These are phyloP conservation scores for Tolypocladium cylindrosporum DNA, from an alignment of 2,329 filamentous ascomycete species.

Conservation along the genomic window DNA sequence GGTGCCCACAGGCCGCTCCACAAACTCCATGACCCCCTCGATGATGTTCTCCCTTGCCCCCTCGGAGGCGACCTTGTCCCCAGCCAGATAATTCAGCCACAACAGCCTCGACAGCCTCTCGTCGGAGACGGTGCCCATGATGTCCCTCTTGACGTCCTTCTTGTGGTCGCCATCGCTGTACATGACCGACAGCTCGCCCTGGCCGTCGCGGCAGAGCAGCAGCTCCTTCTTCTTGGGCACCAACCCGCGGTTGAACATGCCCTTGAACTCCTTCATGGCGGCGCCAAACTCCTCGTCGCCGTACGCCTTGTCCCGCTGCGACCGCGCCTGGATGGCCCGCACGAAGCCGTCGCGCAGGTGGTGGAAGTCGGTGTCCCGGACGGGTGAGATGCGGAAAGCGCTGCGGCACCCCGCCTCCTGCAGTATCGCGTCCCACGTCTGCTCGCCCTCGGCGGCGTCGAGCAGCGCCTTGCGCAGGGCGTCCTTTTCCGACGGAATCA, in stretches of 20 bases:
- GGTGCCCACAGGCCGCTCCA: conserved; percentile 78
- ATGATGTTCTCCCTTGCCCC: conserved; percentile 71
- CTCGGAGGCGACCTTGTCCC: conserved; percentile 79
- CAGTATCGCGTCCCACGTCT: conserved; percentile 66
- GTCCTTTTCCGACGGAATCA: conserved; percentile 75
- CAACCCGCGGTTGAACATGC: conserved; percentile 68
- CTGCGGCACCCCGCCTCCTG: conserved; percentile 59
- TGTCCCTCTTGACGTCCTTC: conserved; percentile 32
- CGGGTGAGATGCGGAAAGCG: conserved; percentile 74
- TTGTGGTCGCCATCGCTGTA: conserved; percentile 53
- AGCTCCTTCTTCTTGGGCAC: conserved; percentile 75
- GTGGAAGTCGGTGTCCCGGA: conserved; percentile 88
- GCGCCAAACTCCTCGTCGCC: conserved; percentile 67
- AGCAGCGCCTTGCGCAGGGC: conserved; percentile 58
- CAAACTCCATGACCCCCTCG: conserved; percentile 78
- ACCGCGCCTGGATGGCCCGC: conserved; percentile 67
- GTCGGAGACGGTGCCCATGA: conserved; percentile 64
- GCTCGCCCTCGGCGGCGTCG: conserved; percentile 57
- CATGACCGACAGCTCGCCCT: conserved; percentile 57
- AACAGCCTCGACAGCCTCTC: conserved; percentile 71
- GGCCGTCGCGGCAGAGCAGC: conserved; percentile 56
- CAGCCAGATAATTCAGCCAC: conserved; percentile 85
- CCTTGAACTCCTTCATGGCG: conserved; percentile 69
- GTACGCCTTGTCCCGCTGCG: conserved; percentile 44
- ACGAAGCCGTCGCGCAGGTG: conserved; percentile 90